A percentile compares a stretch with the other conserved stretches of the same genome.
phyloP scores from a whole-genome alignment of 73 alveolate genomes.

The Effrenium voratum region DNA sequence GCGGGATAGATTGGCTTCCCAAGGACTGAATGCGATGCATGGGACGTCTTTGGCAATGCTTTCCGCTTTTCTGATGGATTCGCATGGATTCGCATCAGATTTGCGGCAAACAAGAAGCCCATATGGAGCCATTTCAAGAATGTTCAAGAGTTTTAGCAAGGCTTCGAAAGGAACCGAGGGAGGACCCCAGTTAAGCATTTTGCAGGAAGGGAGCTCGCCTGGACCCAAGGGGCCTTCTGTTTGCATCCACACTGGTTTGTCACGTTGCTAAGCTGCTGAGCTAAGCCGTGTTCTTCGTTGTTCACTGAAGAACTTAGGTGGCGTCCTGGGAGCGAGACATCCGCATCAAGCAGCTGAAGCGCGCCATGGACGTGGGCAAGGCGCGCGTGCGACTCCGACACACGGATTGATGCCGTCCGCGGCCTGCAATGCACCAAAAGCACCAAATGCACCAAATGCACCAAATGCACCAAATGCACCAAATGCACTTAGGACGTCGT shows the following conservation, averaged over 20 bases:
- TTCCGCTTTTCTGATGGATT: neutral
- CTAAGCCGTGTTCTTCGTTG: too few species aligned
- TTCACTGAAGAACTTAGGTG: neutral
- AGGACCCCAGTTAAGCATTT: too few species aligned
- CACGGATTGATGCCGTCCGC: neutral
- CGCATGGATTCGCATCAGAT: too few species aligned
- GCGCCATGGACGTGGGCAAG: slow-evolving; percentile 90
- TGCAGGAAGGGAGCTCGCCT: too few species aligned
- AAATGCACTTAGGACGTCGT: slow-evolving; percentile 21
- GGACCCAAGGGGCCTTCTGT: too few species aligned
- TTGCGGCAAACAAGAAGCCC: too few species aligned
- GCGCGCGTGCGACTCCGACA: neutral
- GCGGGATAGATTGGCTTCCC: slow-evolving; percentile 44
- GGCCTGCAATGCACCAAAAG: neutral
- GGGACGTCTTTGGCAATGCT: neutral
- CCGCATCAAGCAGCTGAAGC: slow-evolving; percentile 82
- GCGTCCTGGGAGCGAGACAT: slow-evolving; percentile 91
- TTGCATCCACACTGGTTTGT: too few species aligned
- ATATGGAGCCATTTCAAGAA: too few species aligned
- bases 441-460: neutral
- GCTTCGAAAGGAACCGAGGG: too few species aligned
- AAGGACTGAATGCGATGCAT: slow-evolving; percentile 1
- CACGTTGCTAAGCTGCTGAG: too few species aligned
- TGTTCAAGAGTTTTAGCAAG: too few species aligned
- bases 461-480: neutral